A percentile compares a stretch with the other conserved stretches of the same genome.
phyloP scores from a whole-genome alignment of 1,284 basidiomycete species.

The Mycosarcoma maydis region DNA sequence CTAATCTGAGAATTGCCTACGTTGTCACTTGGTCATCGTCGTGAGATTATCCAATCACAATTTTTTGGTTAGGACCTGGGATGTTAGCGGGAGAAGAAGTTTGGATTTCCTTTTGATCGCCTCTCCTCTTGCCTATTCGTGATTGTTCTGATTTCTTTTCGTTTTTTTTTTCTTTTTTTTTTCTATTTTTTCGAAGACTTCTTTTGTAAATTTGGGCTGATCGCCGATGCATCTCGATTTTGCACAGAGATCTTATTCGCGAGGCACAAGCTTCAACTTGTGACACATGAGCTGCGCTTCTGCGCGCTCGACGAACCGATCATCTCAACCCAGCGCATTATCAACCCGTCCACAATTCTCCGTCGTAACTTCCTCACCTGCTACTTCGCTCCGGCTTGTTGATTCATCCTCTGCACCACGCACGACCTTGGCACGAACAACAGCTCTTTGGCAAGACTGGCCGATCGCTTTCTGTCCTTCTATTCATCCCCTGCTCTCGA shows the following conservation, averaged over 20 bases:
- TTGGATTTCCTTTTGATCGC: too few species aligned
- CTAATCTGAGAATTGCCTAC: too few species aligned
- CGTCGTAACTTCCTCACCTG: too few species aligned
- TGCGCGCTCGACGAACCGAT: conserved; percentile 4
- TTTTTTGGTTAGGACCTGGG: conserved; percentile 16
- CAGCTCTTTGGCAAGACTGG: too few species aligned
- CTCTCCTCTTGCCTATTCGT: not conserved
- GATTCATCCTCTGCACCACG: not conserved
- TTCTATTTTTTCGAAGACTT: too few species aligned
- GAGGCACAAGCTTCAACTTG: conserved; percentile 11
- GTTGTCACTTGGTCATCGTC: too few species aligned
- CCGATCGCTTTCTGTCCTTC: not conserved
- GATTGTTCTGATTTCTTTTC: not conserved
- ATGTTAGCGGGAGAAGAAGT: conserved; percentile 7
- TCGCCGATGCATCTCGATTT: conserved; percentile 6
- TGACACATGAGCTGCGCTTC: too few species aligned
- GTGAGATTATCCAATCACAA: conserved; percentile 10
- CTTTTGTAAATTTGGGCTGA: conserved; percentile 9
- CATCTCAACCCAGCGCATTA: not conserved
- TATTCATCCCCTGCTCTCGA: not conserved
- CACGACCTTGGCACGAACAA: too few species aligned
- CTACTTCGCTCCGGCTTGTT: conserved; percentile 3
- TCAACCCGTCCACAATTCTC: too few species aligned
- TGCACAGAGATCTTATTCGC: not conserved
- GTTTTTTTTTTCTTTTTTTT: conserved; percentile 1